Base-by-base conservation (phyloP, 106 monocot species). In the Xerophyta viscosa region DNA sequence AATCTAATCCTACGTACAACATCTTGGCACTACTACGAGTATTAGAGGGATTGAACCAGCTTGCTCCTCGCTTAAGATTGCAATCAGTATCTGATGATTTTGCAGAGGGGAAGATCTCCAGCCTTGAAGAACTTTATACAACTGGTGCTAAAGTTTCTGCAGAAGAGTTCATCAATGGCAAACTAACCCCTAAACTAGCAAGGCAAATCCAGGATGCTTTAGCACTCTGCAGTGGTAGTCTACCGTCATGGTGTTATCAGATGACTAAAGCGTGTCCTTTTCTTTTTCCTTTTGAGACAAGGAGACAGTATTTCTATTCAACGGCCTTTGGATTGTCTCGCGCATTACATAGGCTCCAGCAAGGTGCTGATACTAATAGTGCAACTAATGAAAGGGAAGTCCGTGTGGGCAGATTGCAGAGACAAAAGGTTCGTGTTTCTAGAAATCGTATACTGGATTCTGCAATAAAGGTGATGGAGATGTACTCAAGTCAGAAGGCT, bases 181-280 rank as follows among this genome's bases (percentile, higher is more conserved):
- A 98, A 53, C 63, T 98, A 61, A 90, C 89, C n/a, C 98, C 98
- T 7, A 98, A 98, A 52, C 74, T 98, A 29, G 68, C 82, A 20
- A 60, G 98, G 29, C 98, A 98, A 77, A 82, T 98, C 41, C 98
- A 90, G 66, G 98, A 98, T 70, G 82, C 78, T 62, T 69, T 98
- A 52, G 98, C 98, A 61, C 71, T 98, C 47, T 98, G 89, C 58
- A 98, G 98, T 50, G 98, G 98, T 29, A 90, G 98, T 77, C 70
- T 98, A 23, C 98, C 98, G 17, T 79, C 90, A 31, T 98, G 98
- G 98, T 98, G 98, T 66, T 82, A 82, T 54, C 89, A 98, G 65
- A 60, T 90, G 78, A 86, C 98, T 4, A 89, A 80, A 71, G 82
- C 98, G 31, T 98, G 89, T 27, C 98, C 98, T 51, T 98, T 98